Conservation (phyloP, 1,139 yeast species). For the Taphrina pruni region DNA sequence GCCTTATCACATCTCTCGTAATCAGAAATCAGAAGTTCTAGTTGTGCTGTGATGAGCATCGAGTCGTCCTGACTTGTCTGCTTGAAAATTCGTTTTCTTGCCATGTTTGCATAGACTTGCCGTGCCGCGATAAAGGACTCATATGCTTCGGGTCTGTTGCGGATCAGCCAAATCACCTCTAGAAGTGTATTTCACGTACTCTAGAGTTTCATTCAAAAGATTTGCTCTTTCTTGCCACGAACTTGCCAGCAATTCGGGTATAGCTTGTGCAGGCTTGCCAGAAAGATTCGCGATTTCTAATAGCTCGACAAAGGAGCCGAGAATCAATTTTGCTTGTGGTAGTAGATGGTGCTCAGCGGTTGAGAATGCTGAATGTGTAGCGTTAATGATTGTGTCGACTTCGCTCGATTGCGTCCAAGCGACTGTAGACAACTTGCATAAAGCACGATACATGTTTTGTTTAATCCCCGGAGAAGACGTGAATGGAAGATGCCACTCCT, state of each 20-base stretch:
- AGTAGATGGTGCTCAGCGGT: background rate
- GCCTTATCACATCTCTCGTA: background rate
- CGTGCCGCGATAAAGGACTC: conserved; percentile 32
- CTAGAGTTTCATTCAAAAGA: background rate
- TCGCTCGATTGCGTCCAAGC: conserved; percentile 50
- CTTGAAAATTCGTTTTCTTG: background rate
- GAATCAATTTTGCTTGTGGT: conserved; percentile 3
- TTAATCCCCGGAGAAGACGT: conserved; percentile 54
- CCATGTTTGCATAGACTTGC: conserved; percentile 16
- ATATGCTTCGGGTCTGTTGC: background rate
- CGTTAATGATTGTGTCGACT: background rate
- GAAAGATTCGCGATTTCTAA: background rate
- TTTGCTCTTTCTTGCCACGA: conserved; percentile 1
- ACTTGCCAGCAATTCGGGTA: background rate
- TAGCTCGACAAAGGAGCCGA: conserved; percentile 31
- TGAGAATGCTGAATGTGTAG: background rate
- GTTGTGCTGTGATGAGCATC: conserved; percentile 48
- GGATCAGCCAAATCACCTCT: background rate
- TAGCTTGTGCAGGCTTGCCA: background rate
- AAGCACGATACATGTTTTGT: conserved; percentile 57
- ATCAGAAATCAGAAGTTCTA: conserved; percentile 37
- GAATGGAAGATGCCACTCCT: conserved; percentile 70
- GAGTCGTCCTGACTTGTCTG: conserved; percentile 9
- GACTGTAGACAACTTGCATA: conserved; percentile 50
- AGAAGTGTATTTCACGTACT: background rate